phyloP scores from a whole-genome alignment of 768 basidiomycete species.

The Naganishia friedmannii region DNA sequence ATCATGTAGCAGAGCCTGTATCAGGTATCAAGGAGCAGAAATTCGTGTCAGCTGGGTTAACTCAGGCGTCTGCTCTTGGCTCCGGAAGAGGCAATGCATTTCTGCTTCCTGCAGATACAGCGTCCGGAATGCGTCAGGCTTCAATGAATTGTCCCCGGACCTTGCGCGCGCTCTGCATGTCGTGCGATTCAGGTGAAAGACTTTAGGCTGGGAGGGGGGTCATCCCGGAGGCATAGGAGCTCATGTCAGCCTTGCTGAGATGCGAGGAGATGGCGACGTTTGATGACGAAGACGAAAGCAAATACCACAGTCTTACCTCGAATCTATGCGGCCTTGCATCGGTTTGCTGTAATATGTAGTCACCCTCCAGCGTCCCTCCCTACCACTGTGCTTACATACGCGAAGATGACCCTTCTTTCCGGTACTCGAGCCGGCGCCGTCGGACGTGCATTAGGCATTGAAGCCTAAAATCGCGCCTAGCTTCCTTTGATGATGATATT shows the following conservation, averaged over 20 bases:
- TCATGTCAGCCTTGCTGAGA: not conserved
- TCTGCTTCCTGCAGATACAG: not conserved
- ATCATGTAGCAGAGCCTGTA: too few species aligned
- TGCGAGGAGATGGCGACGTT: not conserved
- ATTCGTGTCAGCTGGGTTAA: too few species aligned
- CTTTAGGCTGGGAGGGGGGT: not conserved
- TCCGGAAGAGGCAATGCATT: too few species aligned
- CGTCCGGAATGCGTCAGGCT: not conserved
- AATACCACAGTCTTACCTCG: not conserved
- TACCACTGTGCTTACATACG: not conserved
- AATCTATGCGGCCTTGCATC: not conserved
- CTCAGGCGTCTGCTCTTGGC: too few species aligned
- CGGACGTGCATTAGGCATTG: slow-evolving; percentile 2
- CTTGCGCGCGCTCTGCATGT: not conserved
- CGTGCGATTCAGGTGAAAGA: not conserved
- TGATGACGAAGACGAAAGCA: too few species aligned
- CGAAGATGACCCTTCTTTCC: not conserved
- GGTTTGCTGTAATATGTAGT: too few species aligned
- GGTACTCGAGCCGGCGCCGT: slow-evolving; percentile 3
- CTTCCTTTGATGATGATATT: not conserved
- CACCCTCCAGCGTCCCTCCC: too few species aligned
- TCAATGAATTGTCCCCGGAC: too few species aligned
- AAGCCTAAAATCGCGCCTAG: slow-evolving; percentile 7
- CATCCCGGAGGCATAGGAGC: not conserved
- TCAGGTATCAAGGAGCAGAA: too few species aligned